Percentiles rank a stretch among this genome's conserved stretches.
These are phyloP conservation scores for Clarireedia paspali DNA, from an alignment of 2,329 filamentous ascomycete species.

Conservation along the genomic window DNA sequence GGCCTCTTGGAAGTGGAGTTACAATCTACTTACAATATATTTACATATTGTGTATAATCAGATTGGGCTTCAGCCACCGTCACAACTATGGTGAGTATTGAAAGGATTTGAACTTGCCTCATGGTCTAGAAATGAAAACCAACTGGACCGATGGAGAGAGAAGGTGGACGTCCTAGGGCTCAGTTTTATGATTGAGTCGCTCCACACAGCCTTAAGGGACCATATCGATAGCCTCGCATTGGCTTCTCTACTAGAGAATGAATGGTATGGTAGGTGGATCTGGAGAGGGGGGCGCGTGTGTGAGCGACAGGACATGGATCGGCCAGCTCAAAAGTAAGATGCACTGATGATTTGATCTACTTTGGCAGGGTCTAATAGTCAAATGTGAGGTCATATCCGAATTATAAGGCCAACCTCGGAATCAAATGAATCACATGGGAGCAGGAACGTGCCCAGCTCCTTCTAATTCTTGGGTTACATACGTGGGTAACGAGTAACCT, in stretches of 20 bases:
- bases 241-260: not conserved
- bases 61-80: not conserved
- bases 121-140: not conserved
- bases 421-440: not conserved
- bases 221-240: not conserved
- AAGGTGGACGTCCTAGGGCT: too few relatives aligned
- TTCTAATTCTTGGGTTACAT: not conserved
- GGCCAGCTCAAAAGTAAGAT: not conserved
- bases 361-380: not conserved
- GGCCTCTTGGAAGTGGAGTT: not conserved
- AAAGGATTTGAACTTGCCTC: not conserved
- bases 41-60: constrained; percentile 23
- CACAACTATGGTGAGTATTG: not conserved
- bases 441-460: not conserved
- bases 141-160: too few relatives aligned
- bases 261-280: not conserved
- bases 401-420: not conserved
- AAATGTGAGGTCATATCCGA: not conserved
- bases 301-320: not conserved
- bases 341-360: too few relatives aligned
- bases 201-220: too few relatives aligned
- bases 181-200: too few relatives aligned
- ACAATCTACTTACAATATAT: constrained; percentile 18
- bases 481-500: not conserved
- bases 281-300: not conserved